These are phyloP conservation scores for Tetracladium marchalianum DNA, from an alignment of 495 filamentous ascomycete species.

Conservation along the genomic window DNA sequence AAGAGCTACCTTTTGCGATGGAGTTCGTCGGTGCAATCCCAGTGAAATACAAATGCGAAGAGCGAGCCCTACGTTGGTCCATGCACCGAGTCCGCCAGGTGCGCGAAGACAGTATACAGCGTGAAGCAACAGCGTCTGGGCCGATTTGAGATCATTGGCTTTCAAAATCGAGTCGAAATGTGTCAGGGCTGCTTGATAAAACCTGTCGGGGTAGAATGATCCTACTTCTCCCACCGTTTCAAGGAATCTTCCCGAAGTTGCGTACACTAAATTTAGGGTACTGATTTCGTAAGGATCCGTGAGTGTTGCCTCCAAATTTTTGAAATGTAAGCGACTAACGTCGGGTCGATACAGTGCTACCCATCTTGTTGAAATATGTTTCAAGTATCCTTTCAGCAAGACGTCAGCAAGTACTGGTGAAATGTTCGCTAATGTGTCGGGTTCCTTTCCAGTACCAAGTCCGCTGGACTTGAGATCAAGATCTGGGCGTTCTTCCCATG, in stretches of 20 bases:
- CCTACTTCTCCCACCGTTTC: conserved; percentile 1
- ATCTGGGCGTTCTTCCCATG: conserved; percentile 1
- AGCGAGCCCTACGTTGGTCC: conserved; percentile 34
- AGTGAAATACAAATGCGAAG: conserved; percentile 44
- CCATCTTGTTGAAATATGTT: conserved; percentile 6
- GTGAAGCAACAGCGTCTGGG: neutral
- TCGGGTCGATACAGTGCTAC: neutral
- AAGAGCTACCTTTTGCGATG: neutral
- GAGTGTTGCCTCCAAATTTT: neutral
- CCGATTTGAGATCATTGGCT: conserved; percentile 3
- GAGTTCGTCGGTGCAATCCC: conserved; percentile 26
- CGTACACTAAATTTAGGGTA: conserved; percentile 2
- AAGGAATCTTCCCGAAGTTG: conserved; percentile 2
- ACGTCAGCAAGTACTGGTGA: neutral
- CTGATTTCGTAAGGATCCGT: neutral
- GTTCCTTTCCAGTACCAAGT: neutral
- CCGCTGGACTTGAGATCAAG: neutral
- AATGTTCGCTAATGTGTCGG: neutral
- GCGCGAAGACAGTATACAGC: conserved; percentile 6
- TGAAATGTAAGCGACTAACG: neutral
- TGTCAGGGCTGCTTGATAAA: neutral
- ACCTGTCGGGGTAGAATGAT: neutral
- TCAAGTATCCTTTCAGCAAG: conserved; percentile 2
- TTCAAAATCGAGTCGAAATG: conserved; percentile 1
- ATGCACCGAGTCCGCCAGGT: conserved; percentile 3